Conservation (phyloP, 2,329 filamentous ascomycete species). For the Cladosporium sp. region DNA sequence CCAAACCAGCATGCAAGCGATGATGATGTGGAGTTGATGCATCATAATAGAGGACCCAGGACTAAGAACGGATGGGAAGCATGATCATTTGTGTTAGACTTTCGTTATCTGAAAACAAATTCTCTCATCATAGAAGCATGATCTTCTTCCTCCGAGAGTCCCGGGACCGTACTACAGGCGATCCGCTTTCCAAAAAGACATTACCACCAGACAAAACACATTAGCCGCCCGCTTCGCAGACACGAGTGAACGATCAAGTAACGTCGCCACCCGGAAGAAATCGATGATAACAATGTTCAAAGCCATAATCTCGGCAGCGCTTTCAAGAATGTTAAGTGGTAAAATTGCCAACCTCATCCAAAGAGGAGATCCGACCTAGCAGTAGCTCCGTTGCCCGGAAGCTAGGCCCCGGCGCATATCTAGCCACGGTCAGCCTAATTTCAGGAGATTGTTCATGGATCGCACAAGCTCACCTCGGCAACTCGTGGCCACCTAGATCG, state of each 20-base stretch:
- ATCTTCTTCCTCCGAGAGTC: too few relatives aligned
- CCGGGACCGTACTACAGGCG: too few relatives aligned
- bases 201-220: neutral
- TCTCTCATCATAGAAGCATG: too few relatives aligned
- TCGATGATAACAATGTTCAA: too few relatives aligned
- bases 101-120: too few relatives aligned
- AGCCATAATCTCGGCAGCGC: too few relatives aligned
- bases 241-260: too few relatives aligned
- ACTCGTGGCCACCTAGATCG: constrained; percentile 38
- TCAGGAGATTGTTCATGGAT: neutral
- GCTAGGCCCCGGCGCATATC: constrained; percentile 40
- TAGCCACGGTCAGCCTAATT: constrained; percentile 18
- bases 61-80: neutral
- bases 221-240: neutral
- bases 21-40: neutral
- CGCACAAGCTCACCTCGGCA: constrained; percentile 27
- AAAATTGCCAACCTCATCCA: constrained; percentile 24
- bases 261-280: too few relatives aligned
- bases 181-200: neutral
- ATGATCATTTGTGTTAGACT: too few relatives aligned
- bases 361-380: constrained; percentile 36
- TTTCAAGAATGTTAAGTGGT: neutral
- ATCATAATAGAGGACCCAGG: neutral
- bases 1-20: neutral
- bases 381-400: constrained; percentile 41